A percentile compares a stretch with the other conserved stretches of the same genome.
Conservation (phyloP, 2,329 filamentous ascomycete species). For the Colletotrichum sp. region DNA sequence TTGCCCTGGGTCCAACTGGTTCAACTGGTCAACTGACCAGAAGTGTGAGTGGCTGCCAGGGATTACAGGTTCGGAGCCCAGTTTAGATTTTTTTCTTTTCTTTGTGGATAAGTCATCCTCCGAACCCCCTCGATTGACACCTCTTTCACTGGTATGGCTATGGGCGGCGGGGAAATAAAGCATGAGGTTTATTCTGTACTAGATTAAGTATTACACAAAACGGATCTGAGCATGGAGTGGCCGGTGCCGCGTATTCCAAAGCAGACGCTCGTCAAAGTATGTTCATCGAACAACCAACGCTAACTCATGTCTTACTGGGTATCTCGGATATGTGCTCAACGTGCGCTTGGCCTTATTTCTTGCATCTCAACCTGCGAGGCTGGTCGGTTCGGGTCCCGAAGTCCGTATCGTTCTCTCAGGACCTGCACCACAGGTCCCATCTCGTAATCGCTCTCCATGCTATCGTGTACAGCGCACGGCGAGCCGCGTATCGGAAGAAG, state of each 20-base stretch:
- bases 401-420: slow-evolving; percentile 51
- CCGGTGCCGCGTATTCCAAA: background rate
- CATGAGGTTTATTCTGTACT: background rate
- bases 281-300: background rate
- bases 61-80: background rate
- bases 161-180: background rate
- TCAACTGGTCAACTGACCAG: background rate
- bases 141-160: background rate
- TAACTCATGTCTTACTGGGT: background rate
- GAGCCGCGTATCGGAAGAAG: slow-evolving; percentile 76
- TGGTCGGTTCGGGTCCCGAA: slow-evolving; percentile 29
- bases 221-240: background rate
- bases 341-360: slow-evolving; percentile 8
- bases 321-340: background rate
- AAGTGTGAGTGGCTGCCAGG: background rate
- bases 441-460: slow-evolving; percentile 69
- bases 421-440: slow-evolving; percentile 66
- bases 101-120: background rate
- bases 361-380: slow-evolving; percentile 34
- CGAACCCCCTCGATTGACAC: background rate
- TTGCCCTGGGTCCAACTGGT: background rate
- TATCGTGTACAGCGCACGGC: slow-evolving; percentile 75
- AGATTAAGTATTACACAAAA: background rate
- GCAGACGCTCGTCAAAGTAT: background rate
- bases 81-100: background rate